Evolutionary conservation across 2,329 filamentous ascomycete species (phyloP), one percentile per base, ranked within the genome.

Genomic region (Penicillium carneum): DNA sequence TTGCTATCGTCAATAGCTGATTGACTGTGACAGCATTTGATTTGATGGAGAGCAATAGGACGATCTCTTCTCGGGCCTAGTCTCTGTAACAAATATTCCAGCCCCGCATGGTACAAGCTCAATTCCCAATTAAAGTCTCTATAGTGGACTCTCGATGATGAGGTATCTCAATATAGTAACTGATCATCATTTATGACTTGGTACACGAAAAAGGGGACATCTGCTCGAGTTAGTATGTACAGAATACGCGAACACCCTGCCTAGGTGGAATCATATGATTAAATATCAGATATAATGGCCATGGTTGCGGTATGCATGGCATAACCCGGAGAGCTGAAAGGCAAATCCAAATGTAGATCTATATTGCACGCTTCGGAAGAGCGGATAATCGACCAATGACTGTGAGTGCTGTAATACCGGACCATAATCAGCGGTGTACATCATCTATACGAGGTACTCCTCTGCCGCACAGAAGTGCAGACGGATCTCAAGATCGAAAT

Each of bases 1-100:
- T 69, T 61, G 68, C 68, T 70, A 70, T 70, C 65, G 49, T 62
- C 63, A 70, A 64, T 70, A 70, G 67, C 61, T 69, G 62, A 70
- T 69, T 69, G 68, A 67, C 50, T 66, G 51, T 34, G 18, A n/a
- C 41, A 46, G 43, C 59, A 67, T 63, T 58, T 66, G 55, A 64
- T 65, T 51, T 65, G 60, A 66, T 52, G 26, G 50, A 53, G 39
- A 52, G 58, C 48, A 53, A 36, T 65, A 67, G 66, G 60, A 64
- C 63, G 63, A 67, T 64, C 63, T 66, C 53, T 50, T 57, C 45
- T 45, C n/a, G 9, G 49, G 36, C 31, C 50, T 62, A 36, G 50
- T 38, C 31, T 55, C 63, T 62, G 48, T 53, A 31, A 23, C 53
- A 10, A 16, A 18, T 23, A 52, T 63, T 48, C 63, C 60, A 63